Evolutionary conservation across 2,329 filamentous ascomycete species (phyloP).

Genomic region (Lasiodiplodia citricola): DNA sequence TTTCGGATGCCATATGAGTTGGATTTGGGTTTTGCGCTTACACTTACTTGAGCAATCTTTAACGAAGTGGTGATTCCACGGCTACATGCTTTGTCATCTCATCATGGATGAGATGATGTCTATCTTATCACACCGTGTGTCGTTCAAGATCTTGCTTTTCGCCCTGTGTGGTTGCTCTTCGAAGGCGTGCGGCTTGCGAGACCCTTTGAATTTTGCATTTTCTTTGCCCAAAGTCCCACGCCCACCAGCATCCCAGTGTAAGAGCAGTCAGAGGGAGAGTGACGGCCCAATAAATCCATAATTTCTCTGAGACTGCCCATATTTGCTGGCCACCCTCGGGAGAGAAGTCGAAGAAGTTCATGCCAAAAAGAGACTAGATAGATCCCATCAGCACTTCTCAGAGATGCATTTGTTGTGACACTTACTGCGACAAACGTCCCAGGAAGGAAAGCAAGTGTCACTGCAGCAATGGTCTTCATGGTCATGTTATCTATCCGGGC

Average conservation of each 20-base stretch:
- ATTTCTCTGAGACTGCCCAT: neutral
- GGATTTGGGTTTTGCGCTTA: no score
- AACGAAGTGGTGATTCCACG: no score
- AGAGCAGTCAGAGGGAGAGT: neutral
- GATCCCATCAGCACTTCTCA: no score
- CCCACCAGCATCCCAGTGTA: neutral
- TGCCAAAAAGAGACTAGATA: neutral
- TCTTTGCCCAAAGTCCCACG: neutral
- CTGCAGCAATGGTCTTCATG: neutral
- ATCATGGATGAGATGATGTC: no score
- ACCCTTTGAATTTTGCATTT: neutral
- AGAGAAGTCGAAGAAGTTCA: neutral
- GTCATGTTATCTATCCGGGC: neutral
- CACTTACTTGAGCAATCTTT: no score
- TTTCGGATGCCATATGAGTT: no score
- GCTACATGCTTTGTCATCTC: no score
- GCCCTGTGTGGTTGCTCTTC: neutral
- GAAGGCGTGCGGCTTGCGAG: neutral
- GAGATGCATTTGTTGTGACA: no score
- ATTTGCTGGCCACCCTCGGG: neutral
- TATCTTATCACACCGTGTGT: neutral
- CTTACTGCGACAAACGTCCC: neutral
- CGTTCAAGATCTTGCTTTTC: neutral
- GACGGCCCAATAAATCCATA: neutral
- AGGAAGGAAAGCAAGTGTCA: neutral